phyloP scores from a whole-genome alignment of 169 alveolate genomes.

The Eimeria mitis region DNA sequence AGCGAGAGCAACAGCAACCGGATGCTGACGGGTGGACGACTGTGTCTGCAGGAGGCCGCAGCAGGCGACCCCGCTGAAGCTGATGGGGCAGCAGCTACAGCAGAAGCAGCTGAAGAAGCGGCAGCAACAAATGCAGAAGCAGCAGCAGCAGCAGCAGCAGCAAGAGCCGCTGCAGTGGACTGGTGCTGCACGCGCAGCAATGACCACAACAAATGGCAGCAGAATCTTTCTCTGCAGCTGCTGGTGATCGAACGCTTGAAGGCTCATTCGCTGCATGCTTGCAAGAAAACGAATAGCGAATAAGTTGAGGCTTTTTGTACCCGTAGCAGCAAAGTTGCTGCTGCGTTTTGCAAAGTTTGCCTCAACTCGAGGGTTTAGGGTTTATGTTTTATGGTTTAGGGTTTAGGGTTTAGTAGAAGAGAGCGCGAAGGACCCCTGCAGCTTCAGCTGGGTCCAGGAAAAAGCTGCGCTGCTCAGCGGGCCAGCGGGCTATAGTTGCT shows the following conservation, averaged over 20 bases:
- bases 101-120: background rate
- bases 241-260: background rate
- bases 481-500: slow-evolving; percentile 9
- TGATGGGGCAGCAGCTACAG: background rate
- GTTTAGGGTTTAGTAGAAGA: background rate
- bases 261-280: too few relatives aligned
- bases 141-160: background rate
- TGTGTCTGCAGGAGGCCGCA: slow-evolving; percentile 33
- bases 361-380: background rate
- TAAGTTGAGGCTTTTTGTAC: background rate
- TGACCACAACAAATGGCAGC: background rate
- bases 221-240: background rate
- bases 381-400: background rate
- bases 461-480: slow-evolving; percentile 47
- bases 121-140: too few relatives aligned
- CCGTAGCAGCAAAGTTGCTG: background rate
- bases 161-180: background rate
- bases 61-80: slow-evolving; percentile 30
- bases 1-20: background rate
- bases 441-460: slow-evolving; percentile 33
- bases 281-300: too few relatives aligned
- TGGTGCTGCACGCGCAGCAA: background rate
- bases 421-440: slow-evolving; percentile 40
- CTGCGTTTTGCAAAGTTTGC: background rate
- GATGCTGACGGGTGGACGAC: slow-evolving; percentile 52